Evolutionary conservation across 2,329 filamentous ascomycete genomes (phyloP).

Genomic region (Aureobasidium sp.): DNA sequence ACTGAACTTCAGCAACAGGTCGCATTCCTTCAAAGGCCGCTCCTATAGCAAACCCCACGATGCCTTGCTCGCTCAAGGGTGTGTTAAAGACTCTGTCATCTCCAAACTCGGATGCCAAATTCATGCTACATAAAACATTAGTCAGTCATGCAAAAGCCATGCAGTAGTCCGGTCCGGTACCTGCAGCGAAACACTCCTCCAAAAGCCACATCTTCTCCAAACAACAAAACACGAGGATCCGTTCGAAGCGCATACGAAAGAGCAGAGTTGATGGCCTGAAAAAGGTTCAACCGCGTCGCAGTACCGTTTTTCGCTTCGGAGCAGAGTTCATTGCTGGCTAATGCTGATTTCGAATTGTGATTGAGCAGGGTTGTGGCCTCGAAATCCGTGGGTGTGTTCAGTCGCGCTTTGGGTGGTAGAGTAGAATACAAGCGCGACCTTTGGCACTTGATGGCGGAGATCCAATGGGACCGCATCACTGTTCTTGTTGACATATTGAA

Average conservation of each 20-base stretch:
- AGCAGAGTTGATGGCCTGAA: constrained; percentile 88
- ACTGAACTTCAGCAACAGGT: constrained; percentile 90
- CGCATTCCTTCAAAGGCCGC: constrained; percentile 86
- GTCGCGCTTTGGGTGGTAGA: constrained; percentile 45
- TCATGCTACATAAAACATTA: constrained; percentile 55
- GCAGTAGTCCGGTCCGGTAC: neutral
- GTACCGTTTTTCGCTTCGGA: constrained; percentile 32
- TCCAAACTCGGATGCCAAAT: constrained; percentile 80
- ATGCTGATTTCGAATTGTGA: constrained; percentile 67
- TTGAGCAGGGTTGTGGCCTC: constrained; percentile 71
- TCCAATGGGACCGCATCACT: neutral
- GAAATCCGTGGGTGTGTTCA: constrained; percentile 88
- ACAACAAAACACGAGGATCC: constrained; percentile 81
- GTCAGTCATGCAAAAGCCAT: neutral
- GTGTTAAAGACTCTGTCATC: constrained; percentile 92
- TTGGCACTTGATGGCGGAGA: neutral
- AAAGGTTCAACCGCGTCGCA: constrained; percentile 86
- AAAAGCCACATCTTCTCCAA: constrained; percentile 95
- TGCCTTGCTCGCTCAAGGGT: constrained; percentile 86
- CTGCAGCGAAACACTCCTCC: constrained; percentile 87
- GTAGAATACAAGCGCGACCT: constrained; percentile 40
- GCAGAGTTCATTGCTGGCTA: constrained; percentile 65
- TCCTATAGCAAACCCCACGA: constrained; percentile 89
- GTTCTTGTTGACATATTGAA: neutral
- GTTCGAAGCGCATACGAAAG: constrained; percentile 72